Evolutionary conservation across 495 filamentous ascomycete genomes (phyloP), one percentile per base, ranked within the genome.

Genomic region (Penicillium paxilli): DNA sequence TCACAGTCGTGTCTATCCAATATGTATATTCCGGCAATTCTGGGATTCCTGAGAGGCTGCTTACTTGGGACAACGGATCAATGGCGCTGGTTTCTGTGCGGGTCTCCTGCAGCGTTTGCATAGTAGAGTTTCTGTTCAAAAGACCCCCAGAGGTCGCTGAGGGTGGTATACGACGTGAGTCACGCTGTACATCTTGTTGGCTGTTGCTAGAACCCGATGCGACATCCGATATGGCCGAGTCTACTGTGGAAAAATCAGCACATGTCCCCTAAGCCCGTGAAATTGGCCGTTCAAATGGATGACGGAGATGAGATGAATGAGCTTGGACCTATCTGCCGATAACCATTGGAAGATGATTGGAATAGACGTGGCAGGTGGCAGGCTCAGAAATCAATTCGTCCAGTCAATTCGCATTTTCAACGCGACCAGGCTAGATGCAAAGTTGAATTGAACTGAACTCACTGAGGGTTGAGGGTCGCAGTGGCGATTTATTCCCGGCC

Each of bases 11-110:
- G n/a, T 32, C 30, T 32, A n/a, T 32, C 30, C 4, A 4, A 32
- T 32, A 14, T 32, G 10, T 14, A 32, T 32, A n/a, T 32, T 32
- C 30, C 19, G 12, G 32, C n/a, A 23, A 21, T 32, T 9, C 11
- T 8, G 33, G 24, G 12, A 25, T 25, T 24, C 14, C 28, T 33
- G 10, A 46, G 12, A n/a, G 25, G 23, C 44, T 24, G 61, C 80
- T 59, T 75, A 83, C 80, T 54, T 80, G 76, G 9, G 80, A 83
- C 52, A 83, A 69, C 30, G 81, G 80, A 64, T 85, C 82, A 48
- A 83, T 85, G 32, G 74, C 70, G 53, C 67, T 77, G 26, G 64
- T 60, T 47, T 73, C 72, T 45, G 71, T 62, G 38, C 53, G 63
- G 28, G 66, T 56, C 40, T 75, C 72, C 6, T 68, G 49, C 9